phyloP scores from a whole-genome alignment of 2,329 filamentous ascomycete genomes.

The Nothopassalora personata region DNA sequence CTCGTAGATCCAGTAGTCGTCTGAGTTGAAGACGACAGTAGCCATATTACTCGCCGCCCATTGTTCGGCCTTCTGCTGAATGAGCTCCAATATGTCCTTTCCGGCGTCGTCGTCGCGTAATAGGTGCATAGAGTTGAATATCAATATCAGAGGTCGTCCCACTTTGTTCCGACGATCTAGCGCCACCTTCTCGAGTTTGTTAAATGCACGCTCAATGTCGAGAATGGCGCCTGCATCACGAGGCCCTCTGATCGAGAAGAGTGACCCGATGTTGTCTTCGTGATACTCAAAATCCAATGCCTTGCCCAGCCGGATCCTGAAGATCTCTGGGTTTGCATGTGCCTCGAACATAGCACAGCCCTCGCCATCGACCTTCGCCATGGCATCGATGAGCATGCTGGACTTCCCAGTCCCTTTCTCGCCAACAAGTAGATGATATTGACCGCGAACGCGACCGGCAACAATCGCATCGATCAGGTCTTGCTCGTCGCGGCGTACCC shows the following conservation, averaged over 20 bases:
- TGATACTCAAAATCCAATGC: constrained; percentile 94
- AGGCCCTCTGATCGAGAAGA: constrained; percentile 91
- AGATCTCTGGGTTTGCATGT: constrained; percentile 90
- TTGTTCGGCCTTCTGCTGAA: constrained; percentile 92
- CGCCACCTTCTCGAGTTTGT: constrained; percentile 96
- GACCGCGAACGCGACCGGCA: constrained; percentile 63
- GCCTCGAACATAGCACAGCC: constrained; percentile 94
- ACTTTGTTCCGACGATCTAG: constrained; percentile 59
- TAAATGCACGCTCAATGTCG: constrained; percentile 93
- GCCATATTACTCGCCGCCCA: constrained; percentile 91
- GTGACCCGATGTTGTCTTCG: constrained; percentile 93
- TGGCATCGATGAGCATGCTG: constrained; percentile 91
- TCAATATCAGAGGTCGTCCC: constrained; percentile 73
- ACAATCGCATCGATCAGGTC: constrained; percentile 76
- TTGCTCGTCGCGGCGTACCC: constrained; percentile 83
- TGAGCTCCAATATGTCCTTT: constrained; percentile 84
- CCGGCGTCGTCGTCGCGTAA: constrained; percentile 88
- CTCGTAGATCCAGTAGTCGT: constrained; percentile 99
- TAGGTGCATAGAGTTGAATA: constrained; percentile 90
- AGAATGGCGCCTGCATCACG: constrained; percentile 86
- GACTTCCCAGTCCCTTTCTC: constrained; percentile 97
- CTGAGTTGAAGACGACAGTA: constrained; percentile 89
- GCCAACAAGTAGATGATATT: constrained; percentile 87
- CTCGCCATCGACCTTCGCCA: constrained; percentile 85
- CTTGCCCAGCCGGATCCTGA: constrained; percentile 86